Conservation (phyloP, 768 basidiomycete species). For the Psilocybe azurescens region DNA sequence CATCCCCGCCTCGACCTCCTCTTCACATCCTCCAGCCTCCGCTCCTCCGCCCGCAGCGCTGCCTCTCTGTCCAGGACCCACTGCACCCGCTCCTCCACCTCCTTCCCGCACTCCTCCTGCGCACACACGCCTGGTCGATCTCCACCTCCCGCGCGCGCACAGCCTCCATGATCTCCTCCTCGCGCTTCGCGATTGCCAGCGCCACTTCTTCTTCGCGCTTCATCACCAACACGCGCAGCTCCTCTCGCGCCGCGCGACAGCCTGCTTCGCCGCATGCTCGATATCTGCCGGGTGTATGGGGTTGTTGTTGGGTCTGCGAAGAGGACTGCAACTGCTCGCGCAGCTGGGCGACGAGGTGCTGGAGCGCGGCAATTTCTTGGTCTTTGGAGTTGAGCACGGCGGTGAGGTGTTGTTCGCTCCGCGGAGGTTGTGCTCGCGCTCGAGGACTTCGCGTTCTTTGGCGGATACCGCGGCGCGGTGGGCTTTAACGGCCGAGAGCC, state of each 20-base stretch:
- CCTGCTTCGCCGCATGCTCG: constrained; percentile 57
- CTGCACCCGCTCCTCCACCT: constrained; percentile 56
- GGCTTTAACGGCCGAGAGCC: constrained; percentile 66
- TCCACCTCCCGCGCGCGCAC: constrained; percentile 71
- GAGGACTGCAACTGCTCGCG: background rate
- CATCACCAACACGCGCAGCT: constrained; percentile 58
- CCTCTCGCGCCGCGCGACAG: constrained; percentile 70
- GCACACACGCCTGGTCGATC: constrained; percentile 61
- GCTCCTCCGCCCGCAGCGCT: constrained; percentile 58
- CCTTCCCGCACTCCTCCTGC: constrained; percentile 54
- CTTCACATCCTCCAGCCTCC: constrained; percentile 48
- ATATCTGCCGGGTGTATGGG: constrained; percentile 28
- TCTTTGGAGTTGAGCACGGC: constrained; percentile 61
- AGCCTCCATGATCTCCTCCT: constrained; percentile 75
- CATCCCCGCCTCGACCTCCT: constrained; percentile 53
- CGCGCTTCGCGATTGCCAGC: constrained; percentile 63
- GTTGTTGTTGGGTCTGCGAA: constrained; percentile 23
- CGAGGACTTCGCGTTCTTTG: constrained; percentile 68
- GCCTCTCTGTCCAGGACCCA: constrained; percentile 57
- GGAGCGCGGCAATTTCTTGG: constrained; percentile 56
- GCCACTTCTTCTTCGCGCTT: constrained; percentile 77
- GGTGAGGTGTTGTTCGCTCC: constrained; percentile 58
- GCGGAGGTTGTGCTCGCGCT: constrained; percentile 57
- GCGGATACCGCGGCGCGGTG: constrained; percentile 60
- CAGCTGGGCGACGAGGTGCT: constrained; percentile 46